These are phyloP conservation scores for Apiotrichum porosum DNA, from an alignment of 1,284 basidiomycete genomes.

Conservation along the genomic window DNA sequence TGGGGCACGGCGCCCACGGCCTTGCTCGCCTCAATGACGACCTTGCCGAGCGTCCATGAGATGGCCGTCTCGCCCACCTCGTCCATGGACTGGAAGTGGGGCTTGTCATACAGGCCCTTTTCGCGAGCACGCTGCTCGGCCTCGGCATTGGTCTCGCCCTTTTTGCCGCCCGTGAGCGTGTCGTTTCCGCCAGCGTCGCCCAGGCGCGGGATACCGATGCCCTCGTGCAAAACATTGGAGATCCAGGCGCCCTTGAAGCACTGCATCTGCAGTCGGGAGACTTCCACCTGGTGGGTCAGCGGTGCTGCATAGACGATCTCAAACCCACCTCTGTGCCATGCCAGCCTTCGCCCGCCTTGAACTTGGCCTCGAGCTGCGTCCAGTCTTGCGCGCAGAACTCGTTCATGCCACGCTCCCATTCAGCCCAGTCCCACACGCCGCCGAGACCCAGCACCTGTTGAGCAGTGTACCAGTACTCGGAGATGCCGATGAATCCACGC, in stretches of 20 bases:
- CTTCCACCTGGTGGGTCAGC: slow-evolving; percentile 56
- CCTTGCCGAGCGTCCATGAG: slow-evolving; percentile 96
- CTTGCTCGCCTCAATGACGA: slow-evolving; percentile 92
- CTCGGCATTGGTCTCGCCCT: slow-evolving; percentile 54
- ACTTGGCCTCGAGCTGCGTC: slow-evolving; percentile 65
- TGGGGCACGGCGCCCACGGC: slow-evolving; percentile 41
- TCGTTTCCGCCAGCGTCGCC: slow-evolving; percentile 70
- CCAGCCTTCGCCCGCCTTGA: slow-evolving; percentile 60
- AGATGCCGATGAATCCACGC: slow-evolving; percentile 87
- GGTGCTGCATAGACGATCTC: slow-evolving; percentile 5
- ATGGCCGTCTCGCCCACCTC: slow-evolving; percentile 87
- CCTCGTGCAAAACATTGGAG: slow-evolving; percentile 91
- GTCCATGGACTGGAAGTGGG: slow-evolving; percentile 86
- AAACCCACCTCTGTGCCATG: slow-evolving; percentile 57
- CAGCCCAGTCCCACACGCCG: slow-evolving; percentile 90
- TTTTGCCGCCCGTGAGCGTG: slow-evolving; percentile 52
- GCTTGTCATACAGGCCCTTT: slow-evolving; percentile 61
- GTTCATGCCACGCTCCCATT: slow-evolving; percentile 88
- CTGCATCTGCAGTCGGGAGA: slow-evolving; percentile 86
- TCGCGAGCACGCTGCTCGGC: slow-evolving; percentile 67
- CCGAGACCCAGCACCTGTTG: slow-evolving; percentile 85
- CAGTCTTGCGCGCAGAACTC: slow-evolving; percentile 80
- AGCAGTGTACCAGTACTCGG: slow-evolving; percentile 99
- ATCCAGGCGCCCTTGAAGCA: slow-evolving; percentile 99
- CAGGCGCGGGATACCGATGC: slow-evolving; percentile 88